These are phyloP conservation scores for Cercophora sp. DNA, from an alignment of 495 filamentous ascomycete genomes.

Conservation along the genomic window DNA sequence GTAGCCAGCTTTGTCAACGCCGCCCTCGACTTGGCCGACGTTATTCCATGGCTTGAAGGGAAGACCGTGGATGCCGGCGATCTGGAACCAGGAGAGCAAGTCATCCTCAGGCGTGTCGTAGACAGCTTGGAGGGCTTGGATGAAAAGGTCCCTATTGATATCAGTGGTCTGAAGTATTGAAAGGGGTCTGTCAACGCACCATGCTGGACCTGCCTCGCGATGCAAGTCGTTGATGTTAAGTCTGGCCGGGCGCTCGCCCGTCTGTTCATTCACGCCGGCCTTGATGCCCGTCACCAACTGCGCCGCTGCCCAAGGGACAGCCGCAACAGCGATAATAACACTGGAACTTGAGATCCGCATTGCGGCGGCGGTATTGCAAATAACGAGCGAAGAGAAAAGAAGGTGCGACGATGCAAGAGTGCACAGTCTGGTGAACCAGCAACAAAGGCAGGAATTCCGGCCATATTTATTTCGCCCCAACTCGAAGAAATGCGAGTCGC, in stretches of 20 bases:
- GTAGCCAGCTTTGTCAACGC: constrained; percentile 32
- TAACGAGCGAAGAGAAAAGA: too few relatives aligned
- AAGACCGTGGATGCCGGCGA: constrained; percentile 39
- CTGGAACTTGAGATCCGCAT: not conserved
- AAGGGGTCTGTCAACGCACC: too few relatives aligned
- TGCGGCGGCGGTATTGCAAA: too few relatives aligned
- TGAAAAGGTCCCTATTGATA: constrained; percentile 13
- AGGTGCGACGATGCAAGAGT: too few relatives aligned
- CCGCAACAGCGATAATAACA: not conserved
- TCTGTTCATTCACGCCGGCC: constrained; percentile 27
- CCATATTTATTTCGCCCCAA: too few relatives aligned
- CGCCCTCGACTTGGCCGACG: constrained; percentile 25
- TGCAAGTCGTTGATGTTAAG: constrained; percentile 29
- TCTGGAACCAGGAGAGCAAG: constrained; percentile 4
- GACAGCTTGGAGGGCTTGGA: constrained; percentile 4
- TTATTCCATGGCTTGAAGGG: constrained; percentile 42
- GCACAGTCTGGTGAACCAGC: too few relatives aligned
- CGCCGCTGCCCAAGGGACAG: not conserved
- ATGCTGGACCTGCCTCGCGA: constrained; percentile 14
- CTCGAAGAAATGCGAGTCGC: too few relatives aligned
- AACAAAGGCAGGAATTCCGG: too few relatives aligned
- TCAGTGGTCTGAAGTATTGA: too few relatives aligned
- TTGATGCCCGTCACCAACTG: constrained; percentile 22
- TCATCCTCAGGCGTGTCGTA: not conserved
- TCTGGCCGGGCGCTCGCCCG: constrained; percentile 25